A percentile compares a stretch with the other conserved stretches of the same genome.
These are phyloP conservation scores for Leptographium radiaticola DNA, from an alignment of 2,329 filamentous ascomycete genomes.

Conservation along the genomic window DNA sequence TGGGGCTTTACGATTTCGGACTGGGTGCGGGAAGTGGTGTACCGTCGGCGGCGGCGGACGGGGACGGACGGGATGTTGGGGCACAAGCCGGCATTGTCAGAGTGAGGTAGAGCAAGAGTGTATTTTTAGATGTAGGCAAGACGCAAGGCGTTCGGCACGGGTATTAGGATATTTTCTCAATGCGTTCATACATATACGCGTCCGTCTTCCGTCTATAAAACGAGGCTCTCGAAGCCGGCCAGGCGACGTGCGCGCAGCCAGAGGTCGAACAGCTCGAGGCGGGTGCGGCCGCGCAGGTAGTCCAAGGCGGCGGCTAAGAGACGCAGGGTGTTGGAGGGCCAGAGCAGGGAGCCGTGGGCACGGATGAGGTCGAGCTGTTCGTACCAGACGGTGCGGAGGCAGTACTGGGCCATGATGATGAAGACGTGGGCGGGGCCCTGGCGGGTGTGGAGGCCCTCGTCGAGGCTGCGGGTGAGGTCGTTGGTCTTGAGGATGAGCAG, in stretches of 20 bases:
- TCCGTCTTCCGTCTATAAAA: background rate
- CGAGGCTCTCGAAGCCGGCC: conserved; percentile 16
- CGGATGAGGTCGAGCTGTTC: conserved; percentile 49
- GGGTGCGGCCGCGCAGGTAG: conserved; percentile 46
- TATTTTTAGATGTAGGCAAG: too few species aligned
- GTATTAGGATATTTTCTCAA: background rate
- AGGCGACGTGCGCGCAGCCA: conserved; percentile 43
- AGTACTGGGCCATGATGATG: conserved; percentile 56
- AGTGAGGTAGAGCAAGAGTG: background rate
- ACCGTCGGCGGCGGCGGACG: conserved; percentile 31
- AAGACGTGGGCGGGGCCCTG: conserved; percentile 53
- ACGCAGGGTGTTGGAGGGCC: conserved; percentile 41
- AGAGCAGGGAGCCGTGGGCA: conserved; percentile 38
- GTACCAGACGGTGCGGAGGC: conserved; percentile 50
- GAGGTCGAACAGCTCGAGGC: conserved; percentile 50
- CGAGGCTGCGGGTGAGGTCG: conserved; percentile 83
- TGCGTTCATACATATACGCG: background rate
- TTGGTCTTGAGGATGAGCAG: conserved; percentile 96
- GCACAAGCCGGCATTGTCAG: conserved; percentile 23
- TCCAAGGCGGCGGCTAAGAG: conserved; percentile 44
- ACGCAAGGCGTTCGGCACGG: too few species aligned
- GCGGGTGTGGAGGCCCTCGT: conserved; percentile 74
- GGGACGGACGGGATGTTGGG: conserved; percentile 36
- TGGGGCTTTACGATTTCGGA: conserved; percentile 83
- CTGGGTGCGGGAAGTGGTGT: conserved; percentile 50